A percentile compares a stretch with the other conserved stretches of the same genome.
phyloP scores from a whole-genome alignment of 2,329 filamentous ascomycete species.

The Trichophyton verrucosum region DNA sequence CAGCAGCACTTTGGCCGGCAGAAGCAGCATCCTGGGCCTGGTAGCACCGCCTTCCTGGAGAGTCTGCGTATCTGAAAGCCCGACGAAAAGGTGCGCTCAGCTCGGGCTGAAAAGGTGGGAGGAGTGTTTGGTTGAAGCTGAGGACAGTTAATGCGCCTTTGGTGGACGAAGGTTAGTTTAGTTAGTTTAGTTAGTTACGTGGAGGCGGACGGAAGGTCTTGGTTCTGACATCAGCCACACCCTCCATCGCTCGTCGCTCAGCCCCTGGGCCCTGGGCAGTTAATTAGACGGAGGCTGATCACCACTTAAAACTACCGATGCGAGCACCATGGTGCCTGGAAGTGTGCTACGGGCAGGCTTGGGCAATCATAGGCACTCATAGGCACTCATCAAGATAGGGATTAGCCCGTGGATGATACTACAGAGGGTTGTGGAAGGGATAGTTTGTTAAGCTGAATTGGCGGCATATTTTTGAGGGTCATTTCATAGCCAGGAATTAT shows the following conservation, averaged over 20 bases:
- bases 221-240: not conserved
- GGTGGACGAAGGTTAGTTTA: not conserved
- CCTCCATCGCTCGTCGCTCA: no score
- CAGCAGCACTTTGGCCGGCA: conserved; percentile 4
- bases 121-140: not conserved
- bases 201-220: not conserved
- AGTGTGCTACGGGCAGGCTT: no score
- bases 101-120: not conserved
- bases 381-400: no score
- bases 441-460: not conserved
- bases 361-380: no score
- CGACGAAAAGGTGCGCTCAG: not conserved
- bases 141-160: no score
- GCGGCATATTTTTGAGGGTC: not conserved
- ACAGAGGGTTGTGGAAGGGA: not conserved
- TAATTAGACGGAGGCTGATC: not conserved
- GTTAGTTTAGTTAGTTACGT: not conserved
- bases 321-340: no score
- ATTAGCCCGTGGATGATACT: not conserved
- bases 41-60: not conserved
- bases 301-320: not conserved
- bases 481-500: conserved; percentile 2
- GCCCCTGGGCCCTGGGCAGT: not conserved
- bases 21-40: conserved; percentile 1
- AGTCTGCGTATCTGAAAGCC: not conserved